Conservation (phyloP, 2,329 filamentous ascomycete species). For the Pseudogymnoascus sp. region DNA sequence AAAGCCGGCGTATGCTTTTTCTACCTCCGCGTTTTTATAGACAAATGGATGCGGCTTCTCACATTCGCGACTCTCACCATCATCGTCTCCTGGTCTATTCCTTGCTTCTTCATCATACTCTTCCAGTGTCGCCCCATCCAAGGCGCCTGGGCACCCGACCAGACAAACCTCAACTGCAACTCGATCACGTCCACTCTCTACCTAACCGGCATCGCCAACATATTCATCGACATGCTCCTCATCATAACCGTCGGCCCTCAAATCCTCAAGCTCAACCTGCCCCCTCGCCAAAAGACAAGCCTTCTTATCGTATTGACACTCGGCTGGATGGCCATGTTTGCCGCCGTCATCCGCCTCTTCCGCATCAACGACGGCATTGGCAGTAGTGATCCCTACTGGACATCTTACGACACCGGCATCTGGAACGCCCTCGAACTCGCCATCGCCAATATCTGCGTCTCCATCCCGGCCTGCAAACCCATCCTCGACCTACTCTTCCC, state of each 20-base stretch:
- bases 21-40: slow-evolving; percentile 48
- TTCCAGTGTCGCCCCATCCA: slow-evolving; percentile 46
- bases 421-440: slow-evolving; percentile 1
- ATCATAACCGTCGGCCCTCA: slow-evolving; percentile 44
- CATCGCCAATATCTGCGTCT: neutral
- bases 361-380: slow-evolving; percentile 11
- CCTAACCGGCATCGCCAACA: slow-evolving; percentile 44
- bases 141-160: slow-evolving; percentile 50
- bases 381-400: neutral
- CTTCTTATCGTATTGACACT: slow-evolving; percentile 40
- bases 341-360: slow-evolving; percentile 9
- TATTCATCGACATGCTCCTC: slow-evolving; percentile 47
- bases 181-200: slow-evolving; percentile 45
- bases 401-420: neutral
- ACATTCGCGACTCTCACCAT: neutral
- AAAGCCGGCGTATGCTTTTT: slow-evolving; percentile 48
- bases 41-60: slow-evolving; percentile 9
- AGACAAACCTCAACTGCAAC: slow-evolving; percentile 37
- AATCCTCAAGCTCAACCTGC: slow-evolving; percentile 35
- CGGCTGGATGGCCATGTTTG: neutral
- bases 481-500: neutral
- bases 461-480: neutral
- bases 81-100: slow-evolving; percentile 3
- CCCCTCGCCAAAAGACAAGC: slow-evolving; percentile 41
- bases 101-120: slow-evolving; percentile 27